Percentiles rank a stretch among this genome's conserved stretches.
phyloP scores from a whole-genome alignment of 2,329 filamentous ascomycete genomes.

The Knufia petricola region DNA sequence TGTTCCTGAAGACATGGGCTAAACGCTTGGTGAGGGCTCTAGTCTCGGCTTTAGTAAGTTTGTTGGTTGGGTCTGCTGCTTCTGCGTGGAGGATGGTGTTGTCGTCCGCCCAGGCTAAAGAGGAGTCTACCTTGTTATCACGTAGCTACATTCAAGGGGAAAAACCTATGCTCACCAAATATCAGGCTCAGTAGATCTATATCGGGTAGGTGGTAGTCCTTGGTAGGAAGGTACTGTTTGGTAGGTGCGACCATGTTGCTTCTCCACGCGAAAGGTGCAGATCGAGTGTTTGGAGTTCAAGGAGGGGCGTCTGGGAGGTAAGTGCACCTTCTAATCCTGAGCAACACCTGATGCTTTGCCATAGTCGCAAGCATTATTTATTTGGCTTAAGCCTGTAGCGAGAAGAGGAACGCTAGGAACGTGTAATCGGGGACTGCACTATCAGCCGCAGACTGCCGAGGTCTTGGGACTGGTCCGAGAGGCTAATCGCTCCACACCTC shows the following conservation, averaged over 20 bases:
- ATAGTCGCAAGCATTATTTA: neutral
- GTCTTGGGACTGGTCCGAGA: neutral
- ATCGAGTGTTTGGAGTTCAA: neutral
- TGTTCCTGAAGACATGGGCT: conserved; percentile 46
- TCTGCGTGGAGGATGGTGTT: conserved; percentile 48
- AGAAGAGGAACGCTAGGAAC: neutral
- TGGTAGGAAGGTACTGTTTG: conserved; percentile 15
- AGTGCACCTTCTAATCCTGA: neutral
- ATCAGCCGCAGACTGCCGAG: neutral
- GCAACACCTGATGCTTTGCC: neutral
- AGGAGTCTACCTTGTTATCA: conserved; percentile 12
- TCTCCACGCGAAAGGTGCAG: neutral
- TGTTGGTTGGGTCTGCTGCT: conserved; percentile 44
- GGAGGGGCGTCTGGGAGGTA: neutral
- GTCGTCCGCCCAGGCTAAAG: conserved; percentile 27
- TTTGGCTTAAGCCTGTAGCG: neutral
- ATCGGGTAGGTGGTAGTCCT: conserved; percentile 20
- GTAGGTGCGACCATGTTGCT: neutral
- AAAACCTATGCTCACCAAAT: conserved; percentile 17
- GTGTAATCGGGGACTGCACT: neutral
- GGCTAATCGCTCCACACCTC: neutral
- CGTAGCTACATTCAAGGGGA: too few relatives aligned
- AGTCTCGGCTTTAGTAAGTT: conserved; percentile 45
- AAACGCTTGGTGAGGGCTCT: conserved; percentile 43
- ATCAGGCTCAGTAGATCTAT: conserved; percentile 19